These are phyloP conservation scores for sorghum (Sorghum bicolor) DNA, from an alignment of 176 grass and related monocot genomes.

Conservation along the genomic window Sorghum_bicolor_NCBIv3 NC_012879.2:6060501-6061000, in stretches of 20 bases:
- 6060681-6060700: neutral
- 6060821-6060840: neutral
- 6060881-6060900: neutral
- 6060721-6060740: neutral
- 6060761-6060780: neutral
- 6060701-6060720: neutral
- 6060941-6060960: neutral
- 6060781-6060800: neutral
- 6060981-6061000: neutral
- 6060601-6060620: neutral
- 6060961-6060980: neutral
- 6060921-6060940: neutral
- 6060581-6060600: neutral
- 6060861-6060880: neutral
- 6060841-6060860: neutral
- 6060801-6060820: neutral
- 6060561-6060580: neutral
- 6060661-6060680: neutral
- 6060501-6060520: neutral
- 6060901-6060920: neutral
- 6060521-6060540: neutral
- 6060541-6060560: neutral
- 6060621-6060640: neutral
- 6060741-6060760: neutral
- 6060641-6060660: neutral